Base-by-base conservation (phyloP, 192 early-diverging fungal species). In the Helicostylum pulchrum region DNA sequence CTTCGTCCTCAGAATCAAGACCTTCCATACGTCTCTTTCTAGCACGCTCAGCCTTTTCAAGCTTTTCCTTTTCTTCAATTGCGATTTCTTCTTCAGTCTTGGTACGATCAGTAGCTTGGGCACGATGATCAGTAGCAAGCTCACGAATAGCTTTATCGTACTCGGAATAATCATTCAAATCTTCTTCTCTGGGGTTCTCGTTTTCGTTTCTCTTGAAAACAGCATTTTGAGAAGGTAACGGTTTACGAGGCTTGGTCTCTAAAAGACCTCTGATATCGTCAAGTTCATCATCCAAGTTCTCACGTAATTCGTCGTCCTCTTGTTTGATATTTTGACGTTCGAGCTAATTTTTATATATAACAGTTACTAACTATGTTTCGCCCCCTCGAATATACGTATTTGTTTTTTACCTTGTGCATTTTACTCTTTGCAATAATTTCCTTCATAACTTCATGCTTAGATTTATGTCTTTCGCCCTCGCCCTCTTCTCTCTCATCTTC, bases 361-460 rank as follows among this genome's bases (percentile, higher is more conserved):
- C 8, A 26, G 26, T 39, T 39, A 9, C 36, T 39, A 6, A 9
- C 36, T 4, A 6, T 39, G 0, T 4, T 10, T 39, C 7, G 6
- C 21, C 14, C 8, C 6, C 2, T 44, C 1, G 12, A 3, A 11
- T 11, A n/a, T n/a, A n/a, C n/a, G n/a, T n/a, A n/a, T 51, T 32
- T 17, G 4, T 21, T 1, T 43, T 23, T 47, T 52, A 81, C 77
- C 70, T 98, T 98, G 83, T 97, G 87, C 65, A 86, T 67, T 76
- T 99, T 99, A 78, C 90, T 93, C 79, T 99, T 99, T 45, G 91
- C 91, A 68, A 99, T 98, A 30, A 99, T 71, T 73, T 99, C 96
- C 71, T 91, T 89, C 97, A 98, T 98, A 45, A 99, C 76, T 77
- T 99, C 97, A 31, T 84, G 85, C 76, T 95, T 95, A 32, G 91